phyloP scores from a whole-genome alignment of 192 early-diverging fungal species.

The Entophlyctis luteolus region DNA sequence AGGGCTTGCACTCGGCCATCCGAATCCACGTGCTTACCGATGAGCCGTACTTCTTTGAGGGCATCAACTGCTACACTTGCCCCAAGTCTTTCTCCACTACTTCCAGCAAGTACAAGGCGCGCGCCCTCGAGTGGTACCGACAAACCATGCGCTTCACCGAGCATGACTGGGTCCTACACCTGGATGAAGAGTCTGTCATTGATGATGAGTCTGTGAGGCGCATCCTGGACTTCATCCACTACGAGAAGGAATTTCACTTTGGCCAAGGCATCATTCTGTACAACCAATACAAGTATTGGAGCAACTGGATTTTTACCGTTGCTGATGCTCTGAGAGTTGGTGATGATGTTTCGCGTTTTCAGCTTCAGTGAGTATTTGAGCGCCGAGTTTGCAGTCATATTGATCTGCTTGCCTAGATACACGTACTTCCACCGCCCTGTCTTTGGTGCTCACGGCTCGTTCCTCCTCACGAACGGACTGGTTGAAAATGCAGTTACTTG shows the following conservation, averaged over 20 bases:
- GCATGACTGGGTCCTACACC: constrained; percentile 55
- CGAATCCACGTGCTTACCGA: constrained; percentile 59
- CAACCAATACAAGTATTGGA: constrained; percentile 60
- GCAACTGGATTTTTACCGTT: constrained; percentile 55
- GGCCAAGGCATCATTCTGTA: constrained; percentile 57
- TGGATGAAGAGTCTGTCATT: constrained; percentile 59
- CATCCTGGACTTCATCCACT: constrained; percentile 46
- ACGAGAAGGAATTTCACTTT: constrained; percentile 47
- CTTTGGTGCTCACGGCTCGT: constrained; percentile 55
- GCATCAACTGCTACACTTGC: constrained; percentile 59
- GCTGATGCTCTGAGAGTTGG: constrained; percentile 54
- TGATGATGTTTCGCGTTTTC: constrained; percentile 56
- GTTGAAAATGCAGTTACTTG: constrained; percentile 57
- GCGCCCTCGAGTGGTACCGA: constrained; percentile 60
- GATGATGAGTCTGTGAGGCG: constrained; percentile 45
- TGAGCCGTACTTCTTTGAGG: constrained; percentile 54
- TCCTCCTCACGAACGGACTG: constrained; percentile 50
- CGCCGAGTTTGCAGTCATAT: not conserved
- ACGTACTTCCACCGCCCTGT: constrained; percentile 53
- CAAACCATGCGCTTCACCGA: constrained; percentile 53
- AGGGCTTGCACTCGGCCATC: constrained; percentile 47
- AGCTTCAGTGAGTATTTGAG: constrained; percentile 38
- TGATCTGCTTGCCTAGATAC: too few species aligned
- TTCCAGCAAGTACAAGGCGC: constrained; percentile 54
- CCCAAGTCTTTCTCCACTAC: constrained; percentile 42